phyloP scores from a whole-genome alignment of 352 stramenopile species.

The Stephanocyclus meneghinianus region DNA sequence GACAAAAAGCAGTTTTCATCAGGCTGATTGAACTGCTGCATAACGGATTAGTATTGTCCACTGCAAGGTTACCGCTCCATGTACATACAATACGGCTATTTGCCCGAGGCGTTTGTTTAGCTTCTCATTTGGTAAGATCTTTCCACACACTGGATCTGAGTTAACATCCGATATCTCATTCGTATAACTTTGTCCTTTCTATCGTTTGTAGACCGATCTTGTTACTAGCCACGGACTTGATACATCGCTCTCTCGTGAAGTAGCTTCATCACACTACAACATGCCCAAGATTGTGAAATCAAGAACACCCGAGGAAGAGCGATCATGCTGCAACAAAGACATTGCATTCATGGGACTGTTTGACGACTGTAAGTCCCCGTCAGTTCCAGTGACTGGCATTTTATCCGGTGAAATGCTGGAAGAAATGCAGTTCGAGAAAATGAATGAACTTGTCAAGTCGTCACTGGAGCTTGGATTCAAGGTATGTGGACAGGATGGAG shows the following conservation, averaged over 20 bases:
- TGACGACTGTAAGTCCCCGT: conserved; percentile 57
- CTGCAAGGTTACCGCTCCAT: neutral
- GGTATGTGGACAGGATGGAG: conserved; percentile 53
- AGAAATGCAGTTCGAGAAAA: conserved; percentile 34
- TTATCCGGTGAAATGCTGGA: conserved; percentile 11
- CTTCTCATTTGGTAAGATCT: conserved; percentile 2
- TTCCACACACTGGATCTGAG: neutral
- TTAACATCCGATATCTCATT: neutral
- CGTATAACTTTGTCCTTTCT: neutral
- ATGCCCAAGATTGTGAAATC: conserved; percentile 30
- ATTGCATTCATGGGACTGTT: conserved; percentile 69
- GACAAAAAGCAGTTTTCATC: conserved; percentile 46
- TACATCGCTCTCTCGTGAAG: conserved; percentile 18
- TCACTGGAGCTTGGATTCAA: conserved; percentile 62
- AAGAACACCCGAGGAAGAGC: conserved; percentile 13
- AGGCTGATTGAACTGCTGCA: conserved; percentile 46
- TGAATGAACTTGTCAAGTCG: conserved; percentile 33
- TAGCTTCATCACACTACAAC: conserved; percentile 34
- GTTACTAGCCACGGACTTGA: conserved; percentile 27
- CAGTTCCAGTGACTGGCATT: conserved; percentile 44
- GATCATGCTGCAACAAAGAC: conserved; percentile 33
- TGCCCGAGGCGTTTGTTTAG: conserved; percentile 4
- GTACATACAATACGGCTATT: neutral
- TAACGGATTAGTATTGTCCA: conserved; percentile 10
- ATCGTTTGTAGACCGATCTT: conserved; percentile 47